Percentiles rank a stretch among this genome's conserved stretches.
These are phyloP conservation scores for Zangia roseola DNA, from an alignment of 768 basidiomycete genomes.

Conservation along the genomic window DNA sequence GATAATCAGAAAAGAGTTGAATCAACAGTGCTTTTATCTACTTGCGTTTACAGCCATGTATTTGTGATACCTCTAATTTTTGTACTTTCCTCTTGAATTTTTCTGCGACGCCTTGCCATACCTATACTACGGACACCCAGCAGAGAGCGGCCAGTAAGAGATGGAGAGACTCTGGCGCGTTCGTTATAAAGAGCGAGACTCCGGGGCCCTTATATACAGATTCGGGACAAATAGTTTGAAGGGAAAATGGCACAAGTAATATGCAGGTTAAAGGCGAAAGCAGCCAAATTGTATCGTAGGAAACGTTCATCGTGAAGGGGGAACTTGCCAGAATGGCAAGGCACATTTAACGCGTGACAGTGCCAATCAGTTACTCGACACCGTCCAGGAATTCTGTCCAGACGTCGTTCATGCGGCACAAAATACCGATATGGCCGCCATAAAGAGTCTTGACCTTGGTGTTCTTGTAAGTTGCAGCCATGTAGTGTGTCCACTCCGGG, in stretches of 20 bases:
- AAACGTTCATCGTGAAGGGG: too few relatives aligned
- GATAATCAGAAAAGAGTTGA: slow-evolving; percentile 76
- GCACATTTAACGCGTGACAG: too few relatives aligned
- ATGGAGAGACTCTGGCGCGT: too few relatives aligned
- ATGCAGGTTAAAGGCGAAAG: too few relatives aligned
- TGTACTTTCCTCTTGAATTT: slow-evolving; percentile 16
- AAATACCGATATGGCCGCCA: slow-evolving; percentile 49
- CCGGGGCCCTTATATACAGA: too few relatives aligned
- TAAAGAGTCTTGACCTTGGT: slow-evolving; percentile 38
- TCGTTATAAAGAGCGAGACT: too few relatives aligned
- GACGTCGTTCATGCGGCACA: slow-evolving; percentile 46
- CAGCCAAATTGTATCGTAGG: too few relatives aligned
- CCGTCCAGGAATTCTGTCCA: slow-evolving; percentile 37
- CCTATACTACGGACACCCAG: too few relatives aligned
- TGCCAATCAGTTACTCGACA: slow-evolving; percentile 21
- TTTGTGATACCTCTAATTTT: slow-evolving; percentile 19
- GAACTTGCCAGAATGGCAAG: too few relatives aligned
- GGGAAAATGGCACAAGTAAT: too few relatives aligned
- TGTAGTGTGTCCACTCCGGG: slow-evolving; percentile 44
- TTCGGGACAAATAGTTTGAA: too few relatives aligned
- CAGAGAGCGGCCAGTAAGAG: too few relatives aligned
- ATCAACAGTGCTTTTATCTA: slow-evolving; percentile 31
- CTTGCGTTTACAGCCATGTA: slow-evolving; percentile 6
- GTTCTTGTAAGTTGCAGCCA: slow-evolving; percentile 47
- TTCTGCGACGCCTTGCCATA: slow-evolving; percentile 21